Evolutionary conservation across 805 yeast species (phyloP), one percentile per base, ranked within the genome.

Genomic region (Teunomyces lycoperdinae): DNA sequence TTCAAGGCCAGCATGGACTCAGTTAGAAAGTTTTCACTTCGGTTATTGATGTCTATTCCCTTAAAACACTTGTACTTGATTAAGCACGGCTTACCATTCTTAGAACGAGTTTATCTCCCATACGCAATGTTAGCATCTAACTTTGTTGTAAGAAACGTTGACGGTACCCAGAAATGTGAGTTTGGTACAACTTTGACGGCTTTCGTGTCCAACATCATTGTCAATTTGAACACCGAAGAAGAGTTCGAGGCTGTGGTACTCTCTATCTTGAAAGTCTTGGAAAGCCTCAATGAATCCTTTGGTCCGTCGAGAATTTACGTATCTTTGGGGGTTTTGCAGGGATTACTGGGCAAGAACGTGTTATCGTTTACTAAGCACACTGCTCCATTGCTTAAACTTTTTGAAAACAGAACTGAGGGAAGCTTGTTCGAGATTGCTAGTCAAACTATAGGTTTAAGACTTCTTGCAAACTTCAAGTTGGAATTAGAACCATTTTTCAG

Each of bases 1-100:
- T 76, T 88, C 54, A 79, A 74, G 43, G 89, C 91, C 0, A 76
- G 88, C 1, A 81, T 85, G 81, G 96, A 88, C 49, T 77, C 89
- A 5, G 89, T 90, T 1, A 71, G 91, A 49, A 82, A 80, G 54
- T 82, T 80, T 55, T 70, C 87, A 0, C 62, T 85, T 53, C 71
- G 74, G 1, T 58, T 87, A 40, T 68, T 88, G 39, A 74, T 85
- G 34, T 67, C 77, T 8, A 69, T 88, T 28, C 77, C 80, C 5
- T 51, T 57, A 1, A 62, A 73, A 29, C 71, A 80, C 52, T 66
- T 83, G 44, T 56, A 58, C 42, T 53, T 68, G 47, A 51, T 73
- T 20, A 65, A 63, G 43, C 45, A 67, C 45, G 72, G 71, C 5
- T 58, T 71, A 54, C 68, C 20, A 55, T 80, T 40, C 73, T 85